Evolutionary conservation across 2,329 filamentous ascomycete species (phyloP).

Genomic region (Pseudocercospora fijiensis): DNA sequence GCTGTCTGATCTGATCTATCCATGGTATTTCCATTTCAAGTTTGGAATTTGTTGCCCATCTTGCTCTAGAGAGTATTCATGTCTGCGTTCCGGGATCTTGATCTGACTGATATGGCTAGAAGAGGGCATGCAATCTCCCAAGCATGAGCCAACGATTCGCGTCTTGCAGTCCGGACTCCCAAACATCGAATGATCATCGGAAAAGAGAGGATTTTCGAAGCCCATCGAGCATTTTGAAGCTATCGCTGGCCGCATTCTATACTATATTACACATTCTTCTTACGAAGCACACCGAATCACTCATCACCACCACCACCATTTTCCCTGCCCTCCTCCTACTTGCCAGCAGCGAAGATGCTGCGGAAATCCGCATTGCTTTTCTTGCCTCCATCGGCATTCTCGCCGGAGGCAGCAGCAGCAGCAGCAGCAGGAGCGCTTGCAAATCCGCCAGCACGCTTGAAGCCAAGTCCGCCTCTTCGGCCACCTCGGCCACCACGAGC

Average conservation of each 20-base stretch:
- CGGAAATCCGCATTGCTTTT: slow-evolving; percentile 62
- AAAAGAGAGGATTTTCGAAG: background rate
- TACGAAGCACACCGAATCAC: background rate
- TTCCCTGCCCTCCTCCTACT: slow-evolving; percentile 28
- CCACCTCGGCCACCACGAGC: slow-evolving; percentile 48
- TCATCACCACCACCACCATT: slow-evolving; percentile 23
- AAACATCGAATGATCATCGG: background rate
- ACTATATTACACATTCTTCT: background rate
- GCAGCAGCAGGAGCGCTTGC: slow-evolving; percentile 29
- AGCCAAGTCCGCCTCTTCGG: slow-evolving; percentile 50
- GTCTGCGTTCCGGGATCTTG: background rate
- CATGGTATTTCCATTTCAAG: background rate
- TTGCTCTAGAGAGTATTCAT: background rate
- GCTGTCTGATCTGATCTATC: background rate
- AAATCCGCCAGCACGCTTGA: slow-evolving; percentile 45
- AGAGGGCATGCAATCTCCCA: too few relatives aligned
- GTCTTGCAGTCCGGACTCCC: too few relatives aligned
- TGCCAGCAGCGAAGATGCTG: slow-evolving; percentile 51
- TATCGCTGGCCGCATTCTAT: background rate
- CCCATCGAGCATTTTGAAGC: background rate
- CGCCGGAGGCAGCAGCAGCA: slow-evolving; percentile 17
- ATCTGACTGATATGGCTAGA: background rate
- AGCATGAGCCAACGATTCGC: too few relatives aligned
- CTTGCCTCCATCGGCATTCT: slow-evolving; percentile 32
- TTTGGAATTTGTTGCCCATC: background rate